Evolutionary conservation across 805 yeast species (phyloP), one percentile per base, ranked within the genome.

Genomic region (Schwanniomyces pseudopolymorphus): DNA sequence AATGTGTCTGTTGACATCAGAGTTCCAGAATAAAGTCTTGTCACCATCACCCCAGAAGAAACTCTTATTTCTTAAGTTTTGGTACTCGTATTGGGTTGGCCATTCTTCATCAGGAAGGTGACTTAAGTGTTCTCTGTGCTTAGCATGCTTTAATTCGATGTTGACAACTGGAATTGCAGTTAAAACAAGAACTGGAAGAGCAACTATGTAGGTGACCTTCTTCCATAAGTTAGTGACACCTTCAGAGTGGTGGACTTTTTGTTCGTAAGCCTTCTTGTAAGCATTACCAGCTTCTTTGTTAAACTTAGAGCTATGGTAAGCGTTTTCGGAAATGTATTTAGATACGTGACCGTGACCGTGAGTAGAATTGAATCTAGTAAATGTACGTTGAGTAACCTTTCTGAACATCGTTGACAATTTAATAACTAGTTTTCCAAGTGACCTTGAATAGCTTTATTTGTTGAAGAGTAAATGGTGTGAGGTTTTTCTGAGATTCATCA

Each of bases 11-110:
- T 92, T 92, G 66, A 87, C 80, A 61, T 82, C 87, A 44, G 88
- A 79, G 79, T 89, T 89, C 99, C 99, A 94, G 87, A 94, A 94
- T 66, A 86, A 75, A 53, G 98, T 89, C 81, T 88, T 84, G 79
- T 91, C 96, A 68, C 99, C 98, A 67, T 94, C 92, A 66, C 99
- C 99, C 98, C 98, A 94, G 85, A 90, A 92, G 81, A 81, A 92
- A 67, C 87, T 84, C 70, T 83, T 85, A 66, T 69, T 67, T 83
- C 98, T 89, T 60, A 90, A 70, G 80, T 94, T 94, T 79, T 86
- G 91, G 83, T 82, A 94, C 60, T 84, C 91, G 77, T 88, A 88
- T 72, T 87, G 94, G 51, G 69, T 74, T 63, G 97, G 97, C 90
- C 96, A 88, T 66, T 91, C 96, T 59, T 85, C 92, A 67, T 91